Evolutionary conservation across 2,329 filamentous ascomycete genomes (phyloP).

Genomic region (Trichoderma cornu-damae): DNA sequence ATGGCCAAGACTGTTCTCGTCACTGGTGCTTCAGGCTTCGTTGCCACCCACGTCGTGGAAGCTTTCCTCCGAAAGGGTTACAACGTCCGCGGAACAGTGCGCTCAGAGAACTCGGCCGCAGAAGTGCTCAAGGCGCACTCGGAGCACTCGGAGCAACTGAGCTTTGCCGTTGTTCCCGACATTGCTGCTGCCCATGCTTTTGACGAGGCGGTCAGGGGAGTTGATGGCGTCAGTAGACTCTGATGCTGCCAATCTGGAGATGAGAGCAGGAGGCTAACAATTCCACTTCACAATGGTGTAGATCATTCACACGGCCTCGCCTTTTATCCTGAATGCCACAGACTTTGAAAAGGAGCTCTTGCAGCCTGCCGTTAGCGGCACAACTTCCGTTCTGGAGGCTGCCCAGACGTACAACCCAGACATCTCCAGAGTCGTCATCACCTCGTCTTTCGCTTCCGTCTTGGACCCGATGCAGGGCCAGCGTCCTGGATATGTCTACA

Average conservation of each 20-base stretch:
- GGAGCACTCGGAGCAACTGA: not conserved
- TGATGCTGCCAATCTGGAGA: fast-evolving
- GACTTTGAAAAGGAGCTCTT: constrained; percentile 1
- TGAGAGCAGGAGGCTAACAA: not conserved
- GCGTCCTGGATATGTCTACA: not conserved
- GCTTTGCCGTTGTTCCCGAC: not conserved
- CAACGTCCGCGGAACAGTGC: not conserved
- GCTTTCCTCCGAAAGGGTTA: not conserved
- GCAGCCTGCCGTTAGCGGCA: not conserved
- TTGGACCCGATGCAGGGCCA: not conserved
- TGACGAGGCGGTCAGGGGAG: not conserved
- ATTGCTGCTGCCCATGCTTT: not conserved
- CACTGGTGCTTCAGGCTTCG: not conserved
- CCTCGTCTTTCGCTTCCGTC: not conserved
- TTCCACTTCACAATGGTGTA: not conserved
- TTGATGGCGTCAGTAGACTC: not conserved
- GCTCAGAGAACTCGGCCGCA: not conserved
- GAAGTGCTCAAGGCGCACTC: not conserved
- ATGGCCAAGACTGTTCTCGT: constrained; percentile 1
- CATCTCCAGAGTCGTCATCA: not conserved
- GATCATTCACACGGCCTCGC: not conserved
- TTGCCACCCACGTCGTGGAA: not conserved
- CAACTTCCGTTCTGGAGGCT: not conserved
- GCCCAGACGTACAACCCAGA: not conserved
- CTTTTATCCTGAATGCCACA: not conserved